A percentile compares a stretch with the other conserved stretches of the same genome.
Conservation (phyloP, 345 rosid species). For the Eucalyptus marginata region DNA sequence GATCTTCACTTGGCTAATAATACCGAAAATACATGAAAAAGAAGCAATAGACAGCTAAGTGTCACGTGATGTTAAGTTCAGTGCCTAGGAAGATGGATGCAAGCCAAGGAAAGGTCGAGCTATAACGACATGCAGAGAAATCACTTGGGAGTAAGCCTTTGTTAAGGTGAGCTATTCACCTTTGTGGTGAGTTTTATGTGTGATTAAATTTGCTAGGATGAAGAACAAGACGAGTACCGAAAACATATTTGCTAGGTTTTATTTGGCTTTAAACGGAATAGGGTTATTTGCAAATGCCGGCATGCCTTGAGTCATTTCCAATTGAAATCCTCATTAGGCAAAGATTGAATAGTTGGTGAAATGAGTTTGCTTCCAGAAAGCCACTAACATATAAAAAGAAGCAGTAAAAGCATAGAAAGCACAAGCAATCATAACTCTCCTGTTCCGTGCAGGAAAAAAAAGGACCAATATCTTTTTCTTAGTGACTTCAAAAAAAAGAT, state of each 20-base stretch:
- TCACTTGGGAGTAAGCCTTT: background rate
- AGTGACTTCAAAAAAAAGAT: accelerated
- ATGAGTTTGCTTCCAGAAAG: background rate
- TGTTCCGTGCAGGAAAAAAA: background rate
- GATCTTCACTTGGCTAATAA: background rate
- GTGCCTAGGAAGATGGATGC: background rate
- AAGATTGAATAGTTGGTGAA: background rate
- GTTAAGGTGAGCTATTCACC: background rate
- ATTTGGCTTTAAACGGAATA: background rate
- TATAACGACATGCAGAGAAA: background rate
- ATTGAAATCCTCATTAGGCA: background rate
- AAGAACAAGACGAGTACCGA: background rate
- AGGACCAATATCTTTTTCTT: background rate
- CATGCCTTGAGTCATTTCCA: background rate
- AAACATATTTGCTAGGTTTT: background rate
- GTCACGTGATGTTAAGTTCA: background rate
- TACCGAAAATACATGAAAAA: background rate
- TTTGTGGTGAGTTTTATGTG: background rate
- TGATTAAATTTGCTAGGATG: background rate
- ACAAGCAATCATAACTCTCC: background rate
- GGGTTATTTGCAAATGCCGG: background rate
- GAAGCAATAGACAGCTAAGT: background rate
- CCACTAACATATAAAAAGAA: background rate
- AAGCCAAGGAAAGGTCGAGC: background rate
- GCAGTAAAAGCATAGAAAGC: background rate